phyloP scores from a whole-genome alignment of 2,329 filamentous ascomycete genomes.

The Akanthomyces lecanii region DNA sequence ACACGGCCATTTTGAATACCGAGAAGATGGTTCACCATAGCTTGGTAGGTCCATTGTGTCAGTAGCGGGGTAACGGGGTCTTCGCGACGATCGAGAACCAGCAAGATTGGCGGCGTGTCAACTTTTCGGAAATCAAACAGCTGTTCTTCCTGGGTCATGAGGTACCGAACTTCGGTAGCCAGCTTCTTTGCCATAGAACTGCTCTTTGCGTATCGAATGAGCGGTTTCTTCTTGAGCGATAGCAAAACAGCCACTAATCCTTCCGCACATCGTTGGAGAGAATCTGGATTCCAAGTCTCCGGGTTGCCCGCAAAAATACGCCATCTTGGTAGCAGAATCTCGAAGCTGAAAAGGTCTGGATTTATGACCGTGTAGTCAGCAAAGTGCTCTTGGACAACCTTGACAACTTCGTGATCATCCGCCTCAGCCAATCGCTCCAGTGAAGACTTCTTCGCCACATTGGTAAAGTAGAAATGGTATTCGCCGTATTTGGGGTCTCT shows the following conservation, averaged over 20 bases:
- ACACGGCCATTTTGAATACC: conserved; percentile 95
- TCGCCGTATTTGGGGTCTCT: conserved; percentile 96
- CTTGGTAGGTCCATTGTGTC: conserved; percentile 98
- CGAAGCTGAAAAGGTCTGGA: conserved; percentile 82
- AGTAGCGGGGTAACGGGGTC: conserved; percentile 92
- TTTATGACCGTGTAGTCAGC: conserved; percentile 95
- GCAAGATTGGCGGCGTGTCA: conserved; percentile 87
- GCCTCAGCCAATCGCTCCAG: conserved; percentile 92
- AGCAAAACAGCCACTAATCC: conserved; percentile 80
- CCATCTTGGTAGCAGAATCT: conserved; percentile 66
- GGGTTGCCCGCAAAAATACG: conserved; percentile 77
- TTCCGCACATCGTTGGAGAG: conserved; percentile 80
- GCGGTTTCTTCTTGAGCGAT: conserved; percentile 91
- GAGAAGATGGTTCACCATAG: conserved; percentile 97
- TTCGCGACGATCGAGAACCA: conserved; percentile 86
- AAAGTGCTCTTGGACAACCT: conserved; percentile 90
- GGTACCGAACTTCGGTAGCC: conserved; percentile 85
- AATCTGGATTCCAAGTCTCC: conserved; percentile 87
- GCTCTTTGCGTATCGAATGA: conserved; percentile 90
- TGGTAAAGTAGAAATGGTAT: conserved; percentile 96
- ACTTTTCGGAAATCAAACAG: conserved; percentile 94
- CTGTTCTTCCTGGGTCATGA: conserved; percentile 92
- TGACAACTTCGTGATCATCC: conserved; percentile 96
- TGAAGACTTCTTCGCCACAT: conserved; percentile 93
- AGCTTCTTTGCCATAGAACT: conserved; percentile 89